Evolutionary conservation across 2,329 filamentous ascomycete genomes (phyloP).

Genomic region (Cercospora canescens): DNA sequence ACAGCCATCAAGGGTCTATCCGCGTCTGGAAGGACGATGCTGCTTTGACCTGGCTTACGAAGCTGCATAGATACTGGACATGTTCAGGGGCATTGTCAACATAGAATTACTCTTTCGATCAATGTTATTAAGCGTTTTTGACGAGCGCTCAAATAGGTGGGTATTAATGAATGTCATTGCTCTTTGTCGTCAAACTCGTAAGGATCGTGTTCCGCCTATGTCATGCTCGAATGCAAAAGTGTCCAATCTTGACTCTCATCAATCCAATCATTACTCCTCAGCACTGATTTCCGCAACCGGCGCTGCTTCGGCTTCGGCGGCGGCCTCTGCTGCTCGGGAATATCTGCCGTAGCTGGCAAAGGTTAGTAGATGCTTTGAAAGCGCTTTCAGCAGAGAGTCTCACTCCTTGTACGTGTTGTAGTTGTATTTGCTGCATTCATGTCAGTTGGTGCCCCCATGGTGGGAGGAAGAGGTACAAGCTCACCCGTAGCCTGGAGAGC

Average conservation of each 20-base stretch:
- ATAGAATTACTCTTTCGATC: neutral
- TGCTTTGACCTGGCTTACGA: neutral
- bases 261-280: too few relatives aligned
- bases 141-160: neutral
- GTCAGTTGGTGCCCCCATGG: neutral
- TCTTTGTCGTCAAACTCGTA: slow-evolving; percentile 5
- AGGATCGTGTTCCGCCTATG: neutral
- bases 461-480: neutral
- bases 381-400: neutral
- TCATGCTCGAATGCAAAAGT: neutral
- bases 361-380: neutral
- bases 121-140: neutral
- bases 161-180: slow-evolving; percentile 6
- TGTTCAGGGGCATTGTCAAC: neutral
- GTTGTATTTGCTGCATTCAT: neutral
- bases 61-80: neutral
- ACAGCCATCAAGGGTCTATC: neutral
- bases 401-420: neutral
- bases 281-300: too few relatives aligned
- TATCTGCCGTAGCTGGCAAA: neutral
- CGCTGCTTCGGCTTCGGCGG: neutral
- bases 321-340: neutral
- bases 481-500: neutral
- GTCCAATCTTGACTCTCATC: neutral
- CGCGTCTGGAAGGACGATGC: neutral